These are phyloP conservation scores for Gelatoporia subvermispora DNA, from an alignment of 768 basidiomycete species.

Conservation along the genomic window DNA sequence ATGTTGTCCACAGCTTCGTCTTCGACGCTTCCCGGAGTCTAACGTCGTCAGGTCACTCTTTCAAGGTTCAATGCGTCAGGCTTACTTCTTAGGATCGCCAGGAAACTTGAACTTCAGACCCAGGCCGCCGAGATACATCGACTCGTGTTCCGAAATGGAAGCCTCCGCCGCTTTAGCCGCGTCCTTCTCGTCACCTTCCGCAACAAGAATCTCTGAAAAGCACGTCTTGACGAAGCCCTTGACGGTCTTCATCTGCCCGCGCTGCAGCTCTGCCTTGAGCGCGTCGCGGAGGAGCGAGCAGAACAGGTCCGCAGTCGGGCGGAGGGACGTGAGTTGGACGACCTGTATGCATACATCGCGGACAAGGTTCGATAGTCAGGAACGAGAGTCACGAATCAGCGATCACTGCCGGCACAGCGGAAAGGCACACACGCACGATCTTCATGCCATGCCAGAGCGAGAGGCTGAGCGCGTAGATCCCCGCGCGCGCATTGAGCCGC, in stretches of 20 bases:
- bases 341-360: conserved; percentile 46
- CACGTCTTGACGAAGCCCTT: conserved; percentile 89
- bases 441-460: conserved; percentile 93
- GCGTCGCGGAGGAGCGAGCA: conserved; percentile 85
- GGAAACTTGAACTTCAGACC: conserved; percentile 86
- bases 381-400: background rate
- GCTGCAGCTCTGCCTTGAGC: conserved; percentile 83
- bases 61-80: conserved; percentile 4
- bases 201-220: conserved; percentile 87
- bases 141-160: conserved; percentile 32
- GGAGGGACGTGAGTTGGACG: conserved; percentile 88
- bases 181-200: conserved; percentile 64
- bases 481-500: conserved; percentile 86
- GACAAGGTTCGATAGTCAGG: too few species aligned
- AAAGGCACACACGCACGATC: conserved; percentile 48
- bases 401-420: background rate
- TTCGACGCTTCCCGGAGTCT: conserved; percentile 90
- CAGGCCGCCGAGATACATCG: conserved; percentile 70
- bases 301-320: conserved; percentile 91
- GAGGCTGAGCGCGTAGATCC: conserved; percentile 93
- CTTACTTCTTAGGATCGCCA: conserved; percentile 87
- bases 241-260: conserved; percentile 89
- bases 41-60: background rate
- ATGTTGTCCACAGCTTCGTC: conserved; percentile 91
- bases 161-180: conserved; percentile 55